A percentile compares a stretch with the other conserved stretches of the same genome.
Evolutionary conservation across 768 basidiomycete species (phyloP).

Genomic region (Favolaschia claudopus): DNA sequence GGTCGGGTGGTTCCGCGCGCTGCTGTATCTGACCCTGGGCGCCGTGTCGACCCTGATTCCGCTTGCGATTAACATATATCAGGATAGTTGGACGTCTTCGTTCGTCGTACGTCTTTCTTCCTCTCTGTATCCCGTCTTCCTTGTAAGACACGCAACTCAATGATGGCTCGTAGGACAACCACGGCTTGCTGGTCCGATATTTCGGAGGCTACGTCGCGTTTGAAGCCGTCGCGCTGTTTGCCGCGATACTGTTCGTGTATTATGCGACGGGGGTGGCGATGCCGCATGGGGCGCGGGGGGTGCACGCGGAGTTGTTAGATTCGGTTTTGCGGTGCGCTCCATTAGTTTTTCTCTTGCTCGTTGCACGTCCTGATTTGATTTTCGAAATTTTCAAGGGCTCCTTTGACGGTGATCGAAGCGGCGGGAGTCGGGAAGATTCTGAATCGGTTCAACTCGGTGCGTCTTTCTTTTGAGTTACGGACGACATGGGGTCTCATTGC

Average conservation of each 20-base stretch:
- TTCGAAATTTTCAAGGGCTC: too few species aligned
- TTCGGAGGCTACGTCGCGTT: constrained; percentile 12
- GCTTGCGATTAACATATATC: constrained; percentile 8
- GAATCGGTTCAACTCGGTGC: constrained; percentile 11
- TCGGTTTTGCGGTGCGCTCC: constrained; percentile 1
- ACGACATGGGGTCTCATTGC: too few species aligned
- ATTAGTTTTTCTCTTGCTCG: too few species aligned
- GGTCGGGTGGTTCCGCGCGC: background rate
- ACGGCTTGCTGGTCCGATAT: background rate
- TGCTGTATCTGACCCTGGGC: constrained; percentile 3
- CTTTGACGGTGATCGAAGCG: constrained; percentile 4
- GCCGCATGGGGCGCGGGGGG: constrained; percentile 7
- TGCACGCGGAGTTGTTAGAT: background rate
- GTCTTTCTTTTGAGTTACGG: background rate
- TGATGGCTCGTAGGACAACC: constrained; percentile 3
- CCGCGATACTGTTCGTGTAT: background rate
- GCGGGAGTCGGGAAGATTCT: constrained; percentile 6
- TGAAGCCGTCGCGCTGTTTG: background rate
- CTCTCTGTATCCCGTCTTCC: background rate
- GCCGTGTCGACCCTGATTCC: constrained; percentile 1
- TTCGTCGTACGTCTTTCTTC: background rate
- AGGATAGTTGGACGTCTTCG: constrained; percentile 5
- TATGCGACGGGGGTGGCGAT: constrained; percentile 8
- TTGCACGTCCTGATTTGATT: background rate
- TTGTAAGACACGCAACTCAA: background rate